phyloP scores from a whole-genome alignment of 2,329 filamentous ascomycete species.

The Hypoxylon sp. region DNA sequence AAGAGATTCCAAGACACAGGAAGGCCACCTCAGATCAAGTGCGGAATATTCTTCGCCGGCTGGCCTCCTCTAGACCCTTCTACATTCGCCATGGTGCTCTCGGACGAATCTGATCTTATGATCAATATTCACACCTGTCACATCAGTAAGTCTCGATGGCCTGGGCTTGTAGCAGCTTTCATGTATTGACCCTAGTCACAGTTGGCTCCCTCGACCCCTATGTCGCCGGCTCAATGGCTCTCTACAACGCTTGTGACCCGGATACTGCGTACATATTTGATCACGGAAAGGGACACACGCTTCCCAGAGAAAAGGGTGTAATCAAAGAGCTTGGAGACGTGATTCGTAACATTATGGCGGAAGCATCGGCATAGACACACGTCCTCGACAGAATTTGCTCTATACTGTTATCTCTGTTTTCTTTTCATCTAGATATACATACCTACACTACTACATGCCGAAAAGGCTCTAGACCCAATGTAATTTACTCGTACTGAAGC shows the following conservation, averaged over 20 bases:
- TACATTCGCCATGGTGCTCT: slow-evolving; percentile 59
- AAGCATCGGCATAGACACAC: slow-evolving; percentile 48
- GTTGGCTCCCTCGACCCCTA: slow-evolving; percentile 70
- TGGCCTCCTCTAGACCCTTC: slow-evolving; percentile 64
- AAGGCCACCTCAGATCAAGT: slow-evolving; percentile 56
- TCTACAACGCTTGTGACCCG: slow-evolving; percentile 71
- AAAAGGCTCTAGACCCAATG: slow-evolving; percentile 21
- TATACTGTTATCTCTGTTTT: slow-evolving; percentile 16
- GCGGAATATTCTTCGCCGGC: slow-evolving; percentile 64
- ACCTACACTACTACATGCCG: slow-evolving; percentile 16
- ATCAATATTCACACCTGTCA: slow-evolving; percentile 66
- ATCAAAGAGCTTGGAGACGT: slow-evolving; percentile 61
- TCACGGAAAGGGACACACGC: slow-evolving; percentile 72
- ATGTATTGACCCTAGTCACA: slow-evolving; percentile 43
- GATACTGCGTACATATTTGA: slow-evolving; percentile 72
- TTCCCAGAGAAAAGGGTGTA: slow-evolving; percentile 65
- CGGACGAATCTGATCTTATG: slow-evolving; percentile 61
- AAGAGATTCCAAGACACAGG: slow-evolving; percentile 45
- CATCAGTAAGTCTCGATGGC: slow-evolving; percentile 55
- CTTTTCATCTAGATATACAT: slow-evolving; percentile 10
- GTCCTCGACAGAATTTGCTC: slow-evolving; percentile 22
- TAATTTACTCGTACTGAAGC: slow-evolving; percentile 20
- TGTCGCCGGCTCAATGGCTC: slow-evolving; percentile 68
- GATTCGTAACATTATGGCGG: slow-evolving; percentile 52
- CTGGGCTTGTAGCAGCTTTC: background rate